phyloP scores from a whole-genome alignment of 192 early-diverging fungal genomes.

The Linnemannia zychae region DNA sequence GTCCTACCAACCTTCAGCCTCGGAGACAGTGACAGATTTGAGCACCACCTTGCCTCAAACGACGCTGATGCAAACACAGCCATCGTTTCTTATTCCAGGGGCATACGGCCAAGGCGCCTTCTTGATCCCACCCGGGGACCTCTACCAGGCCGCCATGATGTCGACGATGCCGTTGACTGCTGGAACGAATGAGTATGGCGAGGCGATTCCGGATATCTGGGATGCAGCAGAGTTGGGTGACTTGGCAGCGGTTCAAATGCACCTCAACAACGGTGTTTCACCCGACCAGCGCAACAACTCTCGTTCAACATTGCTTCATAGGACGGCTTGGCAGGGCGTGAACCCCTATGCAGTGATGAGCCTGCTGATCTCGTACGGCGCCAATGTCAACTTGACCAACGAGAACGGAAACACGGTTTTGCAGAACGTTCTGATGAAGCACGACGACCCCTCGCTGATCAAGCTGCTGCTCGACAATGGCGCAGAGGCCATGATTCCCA shows the following conservation, averaged over 20 bases:
- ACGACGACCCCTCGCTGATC: conserved; percentile 27
- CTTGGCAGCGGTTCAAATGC: conserved; percentile 11
- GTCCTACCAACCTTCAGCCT: conserved; percentile 25
- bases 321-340: conserved; percentile 24
- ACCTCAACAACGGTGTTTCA: conserved; percentile 20
- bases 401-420: conserved; percentile 32
- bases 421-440: conserved; percentile 34
- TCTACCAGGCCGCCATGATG: conserved; percentile 7
- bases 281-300: conserved; percentile 31
- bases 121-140: conserved; percentile 12
- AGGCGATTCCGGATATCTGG: conserved; percentile 24
- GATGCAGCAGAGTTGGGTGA: conserved; percentile 29
- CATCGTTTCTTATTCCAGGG: conserved; percentile 10
- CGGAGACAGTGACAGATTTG: conserved; percentile 22
- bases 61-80: neutral
- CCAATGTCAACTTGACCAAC: conserved; percentile 31
- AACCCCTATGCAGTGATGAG: conserved; percentile 19
- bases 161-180: neutral
- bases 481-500: conserved; percentile 22
- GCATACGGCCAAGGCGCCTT: conserved; percentile 7
- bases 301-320: conserved; percentile 15
- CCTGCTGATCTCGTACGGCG: conserved; percentile 19
- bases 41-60: conserved; percentile 1
- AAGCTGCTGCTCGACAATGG: conserved; percentile 25
- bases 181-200: conserved; percentile 14